Percentiles rank a stretch among this genome's conserved stretches.
phyloP scores from a whole-genome alignment of 495 filamentous ascomycete species.

The Lasiosphaeris hirsuta region DNA sequence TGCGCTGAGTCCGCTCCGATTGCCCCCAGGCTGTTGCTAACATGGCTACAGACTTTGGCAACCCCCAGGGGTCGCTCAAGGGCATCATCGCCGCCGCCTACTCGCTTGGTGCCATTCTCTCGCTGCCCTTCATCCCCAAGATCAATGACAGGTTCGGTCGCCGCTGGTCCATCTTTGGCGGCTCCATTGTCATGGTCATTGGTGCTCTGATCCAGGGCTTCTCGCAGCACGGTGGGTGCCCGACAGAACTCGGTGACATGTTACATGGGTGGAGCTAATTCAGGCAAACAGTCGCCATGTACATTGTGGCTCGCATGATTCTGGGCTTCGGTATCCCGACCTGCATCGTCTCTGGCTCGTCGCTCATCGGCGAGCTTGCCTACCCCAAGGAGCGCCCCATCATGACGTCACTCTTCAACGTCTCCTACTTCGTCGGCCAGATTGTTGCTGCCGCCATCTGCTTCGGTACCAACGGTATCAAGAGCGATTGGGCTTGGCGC shows the following conservation, averaged over 20 bases:
- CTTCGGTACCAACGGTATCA: slow-evolving; percentile 56
- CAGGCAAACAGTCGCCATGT: slow-evolving; percentile 62
- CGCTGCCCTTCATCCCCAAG: slow-evolving; percentile 55
- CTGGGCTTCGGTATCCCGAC: slow-evolving; percentile 64
- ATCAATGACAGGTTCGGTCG: slow-evolving; percentile 58
- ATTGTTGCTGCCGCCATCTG: slow-evolving; percentile 60
- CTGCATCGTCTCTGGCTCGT: slow-evolving; percentile 62
- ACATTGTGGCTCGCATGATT: slow-evolving; percentile 61
- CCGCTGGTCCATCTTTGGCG: slow-evolving; percentile 56
- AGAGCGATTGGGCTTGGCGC: slow-evolving; percentile 59
- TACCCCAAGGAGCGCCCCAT: slow-evolving; percentile 65
- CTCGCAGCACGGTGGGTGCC: slow-evolving; percentile 35
- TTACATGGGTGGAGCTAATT: too few relatives aligned
- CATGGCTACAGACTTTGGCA: slow-evolving; percentile 30
- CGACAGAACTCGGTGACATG: too few relatives aligned
- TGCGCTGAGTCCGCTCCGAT: background rate
- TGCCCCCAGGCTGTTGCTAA: background rate
- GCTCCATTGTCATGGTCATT: slow-evolving; percentile 55
- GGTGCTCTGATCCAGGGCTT: slow-evolving; percentile 53
- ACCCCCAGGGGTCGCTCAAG: slow-evolving; percentile 40
- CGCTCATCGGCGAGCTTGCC: slow-evolving; percentile 61
- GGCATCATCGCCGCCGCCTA: slow-evolving; percentile 48
- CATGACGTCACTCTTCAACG: slow-evolving; percentile 67
- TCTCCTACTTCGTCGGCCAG: slow-evolving; percentile 60
- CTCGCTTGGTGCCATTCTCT: slow-evolving; percentile 54